phyloP scores from a whole-genome alignment of 148 eudicot genomes.

The Limonium bicolor region DNA sequence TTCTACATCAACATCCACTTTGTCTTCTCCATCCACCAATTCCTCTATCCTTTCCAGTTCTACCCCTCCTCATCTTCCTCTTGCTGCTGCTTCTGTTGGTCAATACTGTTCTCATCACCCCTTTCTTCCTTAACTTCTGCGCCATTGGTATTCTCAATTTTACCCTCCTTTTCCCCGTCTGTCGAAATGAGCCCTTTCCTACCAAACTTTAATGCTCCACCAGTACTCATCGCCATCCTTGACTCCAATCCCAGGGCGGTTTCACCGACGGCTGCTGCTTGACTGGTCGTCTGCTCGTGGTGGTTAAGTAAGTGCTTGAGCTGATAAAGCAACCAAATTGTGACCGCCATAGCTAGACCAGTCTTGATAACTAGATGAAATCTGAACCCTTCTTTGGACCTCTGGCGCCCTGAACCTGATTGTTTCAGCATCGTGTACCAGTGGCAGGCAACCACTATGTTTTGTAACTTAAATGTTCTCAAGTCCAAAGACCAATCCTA shows the following conservation, averaged over 20 bases:
- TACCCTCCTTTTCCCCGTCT: background rate
- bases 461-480: too few relatives aligned
- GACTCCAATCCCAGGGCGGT: background rate
- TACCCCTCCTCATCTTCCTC: conserved; percentile 1
- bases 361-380: conserved; percentile 7
- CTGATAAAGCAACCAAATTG: conserved; percentile 12
- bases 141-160: too few relatives aligned
- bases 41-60: background rate
- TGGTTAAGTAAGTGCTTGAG: conserved; percentile 8
- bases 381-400: conserved; percentile 8
- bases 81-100: background rate
- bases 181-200: background rate
- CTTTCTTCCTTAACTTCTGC: background rate
- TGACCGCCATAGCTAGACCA: conserved; percentile 5
- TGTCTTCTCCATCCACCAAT: background rate
- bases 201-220: background rate
- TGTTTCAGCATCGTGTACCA: conserved; percentile 11
- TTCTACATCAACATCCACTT: background rate
- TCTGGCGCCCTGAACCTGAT: conserved; percentile 10
- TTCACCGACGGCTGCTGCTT: too few relatives aligned
- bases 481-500: too few relatives aligned
- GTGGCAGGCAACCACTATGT: too few relatives aligned
- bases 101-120: background rate
- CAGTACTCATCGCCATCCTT: background rate
- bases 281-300: background rate